Base-by-base conservation (phyloP, 75 land plant species). In the Cunninghamia lanceolata region DNA sequence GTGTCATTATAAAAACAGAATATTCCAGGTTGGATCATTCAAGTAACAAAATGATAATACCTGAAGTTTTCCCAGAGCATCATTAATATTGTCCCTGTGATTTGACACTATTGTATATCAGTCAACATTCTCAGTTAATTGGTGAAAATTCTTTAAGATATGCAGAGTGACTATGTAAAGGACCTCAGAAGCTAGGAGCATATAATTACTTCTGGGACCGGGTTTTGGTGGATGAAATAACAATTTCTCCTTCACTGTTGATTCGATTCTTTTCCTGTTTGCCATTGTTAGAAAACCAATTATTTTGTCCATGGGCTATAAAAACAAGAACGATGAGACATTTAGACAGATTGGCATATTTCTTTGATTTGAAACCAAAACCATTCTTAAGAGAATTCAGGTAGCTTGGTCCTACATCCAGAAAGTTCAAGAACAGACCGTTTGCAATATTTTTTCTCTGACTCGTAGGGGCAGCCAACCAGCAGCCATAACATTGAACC, bases 221-320 rank as follows among this genome's bases (percentile, higher is more conserved):
- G 4, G 99, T 96, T 75, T 93, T 92, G 75, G 99, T 95, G 54
- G 99, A 98, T 83, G 99, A 94, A 30, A 98, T 92, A 73, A 98
- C 96, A 76, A 98, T 83, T 85, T 98, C 99, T 19, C 99, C 99
- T 83, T 98, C 99, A 85, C 94, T 96, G 88, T 98, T 98, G 47
- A 98, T 96, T 32, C 99, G 91, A 85, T 98, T 98, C 87, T 95
- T 96, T 85, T 98, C 99, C 99, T 95, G 90, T 74, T 35, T 76
- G 85, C 14, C 87, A 82, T 28, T 13, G 45, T n/a, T 3, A 45
- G 3, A 28, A 45, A 80, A 43, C 4, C 21, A 2, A 45, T 40
- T 80, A 80, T 45, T 14, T 11, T 45, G 46, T 21, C 25, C 82
- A n/a, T 30, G 45, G 19, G 80, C 3, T 80, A 80, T 80, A 80